Conservation (phyloP, 2,329 filamentous ascomycete species). For the Colletotrichum shisoi region DNA sequence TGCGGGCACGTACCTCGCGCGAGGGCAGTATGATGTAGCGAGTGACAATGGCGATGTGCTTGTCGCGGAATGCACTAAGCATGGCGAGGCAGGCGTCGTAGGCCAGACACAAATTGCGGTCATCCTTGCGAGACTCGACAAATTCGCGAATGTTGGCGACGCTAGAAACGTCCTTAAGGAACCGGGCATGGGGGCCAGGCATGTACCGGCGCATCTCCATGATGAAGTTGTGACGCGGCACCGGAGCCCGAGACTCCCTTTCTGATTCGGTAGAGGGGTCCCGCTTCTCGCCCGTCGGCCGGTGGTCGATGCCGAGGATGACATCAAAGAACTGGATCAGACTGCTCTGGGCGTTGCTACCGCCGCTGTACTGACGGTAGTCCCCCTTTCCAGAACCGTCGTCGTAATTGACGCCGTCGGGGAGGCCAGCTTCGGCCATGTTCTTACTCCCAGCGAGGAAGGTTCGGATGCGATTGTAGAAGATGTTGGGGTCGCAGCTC, state of each 20-base stretch:
- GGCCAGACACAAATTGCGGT: conserved; percentile 75
- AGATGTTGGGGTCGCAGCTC: conserved; percentile 90
- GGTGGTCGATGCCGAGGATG: conserved; percentile 85
- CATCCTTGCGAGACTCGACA: conserved; percentile 68
- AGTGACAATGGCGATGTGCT: conserved; percentile 94
- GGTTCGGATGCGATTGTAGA: conserved; percentile 95
- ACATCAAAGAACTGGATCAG: conserved; percentile 98
- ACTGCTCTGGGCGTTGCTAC: conserved; percentile 96
- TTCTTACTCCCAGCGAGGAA: conserved; percentile 97
- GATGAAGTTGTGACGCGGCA: conserved; percentile 81
- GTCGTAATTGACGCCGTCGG: conserved; percentile 87
- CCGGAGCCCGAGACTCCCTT: conserved; percentile 52
- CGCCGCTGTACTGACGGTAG: conserved; percentile 88
- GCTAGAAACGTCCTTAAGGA: conserved; percentile 78
- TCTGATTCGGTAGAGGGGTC: conserved; percentile 55
- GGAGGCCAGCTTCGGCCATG: conserved; percentile 92
- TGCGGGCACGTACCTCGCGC: conserved; percentile 72
- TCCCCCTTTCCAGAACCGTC: conserved; percentile 72
- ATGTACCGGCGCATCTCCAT: conserved; percentile 97
- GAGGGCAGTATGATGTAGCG: conserved; percentile 94
- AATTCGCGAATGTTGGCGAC: conserved; percentile 89
- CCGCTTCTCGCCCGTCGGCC: conserved; percentile 80
- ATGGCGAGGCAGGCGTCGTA: conserved; percentile 88
- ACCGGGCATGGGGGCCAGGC: conserved; percentile 90
- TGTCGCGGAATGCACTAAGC: conserved; percentile 78